These are phyloP conservation scores for Acmispon strigosus DNA, from an alignment of 306 rosid genomes.

Conservation along the genomic window DNA sequence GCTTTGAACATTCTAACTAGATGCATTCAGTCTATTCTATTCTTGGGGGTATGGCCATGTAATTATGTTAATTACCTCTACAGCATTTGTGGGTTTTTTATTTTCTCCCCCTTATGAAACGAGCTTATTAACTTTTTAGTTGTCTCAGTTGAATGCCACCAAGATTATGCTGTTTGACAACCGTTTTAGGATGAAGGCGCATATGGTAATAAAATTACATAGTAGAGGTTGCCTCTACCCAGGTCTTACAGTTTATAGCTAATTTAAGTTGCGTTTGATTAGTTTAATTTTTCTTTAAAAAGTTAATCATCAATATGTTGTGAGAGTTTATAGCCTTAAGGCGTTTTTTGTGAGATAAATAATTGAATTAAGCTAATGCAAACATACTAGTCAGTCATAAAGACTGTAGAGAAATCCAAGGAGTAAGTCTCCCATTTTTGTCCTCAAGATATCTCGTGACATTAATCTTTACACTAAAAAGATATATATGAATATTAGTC, in stretches of 20 bases:
- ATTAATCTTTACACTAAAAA: too few relatives aligned
- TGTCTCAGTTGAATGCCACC: not conserved
- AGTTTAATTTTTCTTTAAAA: not conserved
- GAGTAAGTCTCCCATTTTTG: too few relatives aligned
- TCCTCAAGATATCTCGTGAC: too few relatives aligned
- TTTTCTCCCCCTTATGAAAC: not conserved
- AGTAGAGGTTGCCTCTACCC: not conserved
- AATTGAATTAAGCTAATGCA: too few relatives aligned
- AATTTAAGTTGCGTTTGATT: too few relatives aligned
- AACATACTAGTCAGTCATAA: too few relatives aligned
- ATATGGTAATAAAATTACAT: not conserved
- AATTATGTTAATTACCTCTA: not conserved
- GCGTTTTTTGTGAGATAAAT: too few relatives aligned
- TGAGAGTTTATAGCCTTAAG: too few relatives aligned
- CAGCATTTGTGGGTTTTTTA: not conserved
- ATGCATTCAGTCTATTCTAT: not conserved
- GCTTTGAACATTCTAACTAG: not conserved
- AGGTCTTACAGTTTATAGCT: not conserved
- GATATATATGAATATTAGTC: too few relatives aligned
- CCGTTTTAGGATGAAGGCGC: not conserved
- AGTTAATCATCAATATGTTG: too few relatives aligned
- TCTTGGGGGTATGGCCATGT: not conserved
- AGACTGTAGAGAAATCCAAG: too few relatives aligned
- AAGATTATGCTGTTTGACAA: not conserved
- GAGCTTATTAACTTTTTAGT: not conserved